Evolutionary conservation across 2,329 filamentous ascomycete species (phyloP).

Genomic region (Clarireedia paspali): DNA sequence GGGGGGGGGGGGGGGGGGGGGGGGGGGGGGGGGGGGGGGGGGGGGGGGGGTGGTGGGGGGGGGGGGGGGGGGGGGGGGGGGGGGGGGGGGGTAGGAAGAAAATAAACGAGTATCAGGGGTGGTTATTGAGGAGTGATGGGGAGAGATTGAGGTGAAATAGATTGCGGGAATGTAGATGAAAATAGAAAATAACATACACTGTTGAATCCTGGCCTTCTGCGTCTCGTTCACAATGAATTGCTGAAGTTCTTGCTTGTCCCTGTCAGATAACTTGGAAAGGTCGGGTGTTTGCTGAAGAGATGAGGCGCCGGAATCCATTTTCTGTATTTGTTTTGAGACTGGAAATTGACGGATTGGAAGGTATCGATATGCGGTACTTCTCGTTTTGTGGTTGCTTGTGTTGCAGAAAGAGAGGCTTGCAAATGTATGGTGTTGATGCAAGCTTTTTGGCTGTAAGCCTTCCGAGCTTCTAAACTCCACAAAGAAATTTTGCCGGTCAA

Average conservation of each 20-base stretch:
- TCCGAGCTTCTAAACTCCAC: background rate
- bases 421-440: background rate
- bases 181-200: slow-evolving; percentile 33
- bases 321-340: background rate
- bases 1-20: too few species aligned
- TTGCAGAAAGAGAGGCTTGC: background rate
- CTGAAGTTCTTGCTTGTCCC: slow-evolving; percentile 81
- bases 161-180: background rate
- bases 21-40: too few species aligned
- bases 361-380: background rate
- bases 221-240: slow-evolving; percentile 78
- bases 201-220: slow-evolving; percentile 65
- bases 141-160: too few species aligned
- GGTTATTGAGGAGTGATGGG: too few species aligned
- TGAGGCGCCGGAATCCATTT: slow-evolving; percentile 22
- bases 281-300: slow-evolving; percentile 35
- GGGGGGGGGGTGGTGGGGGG: too few species aligned
- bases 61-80: too few species aligned
- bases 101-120: background rate
- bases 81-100: background rate
- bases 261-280: slow-evolving; percentile 66
- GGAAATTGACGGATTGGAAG: background rate
- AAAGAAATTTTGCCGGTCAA: background rate
- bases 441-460: background rate
- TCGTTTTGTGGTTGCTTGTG: background rate